Base-by-base conservation (phyloP, 1,284 basidiomycete genomes). In the Butyriboletus appendiculatus region DNA sequence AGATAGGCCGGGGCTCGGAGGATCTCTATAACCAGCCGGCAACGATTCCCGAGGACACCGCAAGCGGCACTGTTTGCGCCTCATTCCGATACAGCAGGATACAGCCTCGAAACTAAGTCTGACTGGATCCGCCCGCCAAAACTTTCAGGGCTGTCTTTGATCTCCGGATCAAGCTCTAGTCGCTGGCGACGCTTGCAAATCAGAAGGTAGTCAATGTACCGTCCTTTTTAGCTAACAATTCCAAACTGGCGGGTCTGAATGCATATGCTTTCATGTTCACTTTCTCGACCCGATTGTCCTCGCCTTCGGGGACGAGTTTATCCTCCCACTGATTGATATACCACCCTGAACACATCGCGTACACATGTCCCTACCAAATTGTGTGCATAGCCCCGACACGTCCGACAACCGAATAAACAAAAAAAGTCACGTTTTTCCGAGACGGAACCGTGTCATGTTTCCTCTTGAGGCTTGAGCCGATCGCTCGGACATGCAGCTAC, bases 1-100 rank as follows among this genome's bases (percentile, higher is more conserved):
- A 68, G 63, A 46, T 14, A 14, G 33, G 16, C 22, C 45, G 43
- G 38, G 5, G 12, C 42, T 40, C 46, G 52, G 53, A 57, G 59
- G 59, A 68, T 64, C 65, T 63, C 55, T n/a, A n/a, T n/a, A n/a
- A 40, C 35, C 40, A 45, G 3, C 41, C 42, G 45, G 55, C 26
- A 47, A 55, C 51, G 22, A 48, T 50, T 20, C 49, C 63, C 66
- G 63, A 64, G 59, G 64, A 57, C 54, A 42, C 48, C 61, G 47
- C 34, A 61, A 46, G 16, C 18, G 42, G 49, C 8, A 48, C 35
- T 26, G 26, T 32, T 32, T 55, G 45, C 41, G 37, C 22, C 38
- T 20, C 43, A 24, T 34, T 42, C 46, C 61, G 45, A 58, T 41
- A 14, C 41, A 26, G 30, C 9, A 28, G 32, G 9, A 45, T 56